Evolutionary conservation across 805 yeast genomes (phyloP).

Genomic region (Ogataea henricii): DNA sequence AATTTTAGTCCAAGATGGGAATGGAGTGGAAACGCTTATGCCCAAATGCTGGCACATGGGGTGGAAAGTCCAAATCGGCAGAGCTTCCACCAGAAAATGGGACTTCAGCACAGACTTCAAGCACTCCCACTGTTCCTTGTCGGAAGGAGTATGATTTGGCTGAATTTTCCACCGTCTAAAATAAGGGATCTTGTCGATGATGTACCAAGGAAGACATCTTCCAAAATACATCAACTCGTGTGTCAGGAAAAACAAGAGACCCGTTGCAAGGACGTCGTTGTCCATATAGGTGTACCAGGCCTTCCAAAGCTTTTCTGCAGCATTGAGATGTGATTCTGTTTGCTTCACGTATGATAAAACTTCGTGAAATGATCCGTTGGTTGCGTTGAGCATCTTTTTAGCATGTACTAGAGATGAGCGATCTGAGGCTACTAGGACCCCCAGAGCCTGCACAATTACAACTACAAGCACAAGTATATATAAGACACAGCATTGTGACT

Average conservation of each 20-base stretch:
- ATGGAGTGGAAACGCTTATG: conserved; percentile 53
- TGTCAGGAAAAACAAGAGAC: conserved; percentile 52
- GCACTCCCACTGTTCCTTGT: conserved; percentile 64
- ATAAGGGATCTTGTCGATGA: conserved; percentile 53
- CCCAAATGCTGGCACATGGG: conserved; percentile 53
- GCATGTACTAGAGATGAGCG: too few relatives aligned
- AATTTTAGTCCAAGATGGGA: conserved; percentile 48
- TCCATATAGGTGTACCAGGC: conserved; percentile 56
- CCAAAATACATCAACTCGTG: conserved; percentile 62
- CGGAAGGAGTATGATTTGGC: conserved; percentile 51
- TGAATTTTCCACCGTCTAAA: conserved; percentile 57
- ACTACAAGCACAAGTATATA: background rate
- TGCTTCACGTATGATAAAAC: conserved; percentile 40
- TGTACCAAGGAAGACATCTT: conserved; percentile 59
- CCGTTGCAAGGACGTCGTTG: conserved; percentile 59
- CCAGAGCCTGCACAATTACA: too few relatives aligned
- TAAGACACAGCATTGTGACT: background rate
- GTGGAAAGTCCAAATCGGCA: conserved; percentile 65
- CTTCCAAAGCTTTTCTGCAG: conserved; percentile 53
- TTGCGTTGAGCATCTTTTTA: background rate
- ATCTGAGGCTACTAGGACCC: too few relatives aligned
- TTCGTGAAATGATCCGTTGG: conserved; percentile 28
- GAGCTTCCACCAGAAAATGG: conserved; percentile 58
- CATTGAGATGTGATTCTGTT: conserved; percentile 44
- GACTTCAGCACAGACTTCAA: conserved; percentile 56